Evolutionary conservation across 495 filamentous ascomycete species (phyloP).

Genomic region (Chaetomium fimeti): DNA sequence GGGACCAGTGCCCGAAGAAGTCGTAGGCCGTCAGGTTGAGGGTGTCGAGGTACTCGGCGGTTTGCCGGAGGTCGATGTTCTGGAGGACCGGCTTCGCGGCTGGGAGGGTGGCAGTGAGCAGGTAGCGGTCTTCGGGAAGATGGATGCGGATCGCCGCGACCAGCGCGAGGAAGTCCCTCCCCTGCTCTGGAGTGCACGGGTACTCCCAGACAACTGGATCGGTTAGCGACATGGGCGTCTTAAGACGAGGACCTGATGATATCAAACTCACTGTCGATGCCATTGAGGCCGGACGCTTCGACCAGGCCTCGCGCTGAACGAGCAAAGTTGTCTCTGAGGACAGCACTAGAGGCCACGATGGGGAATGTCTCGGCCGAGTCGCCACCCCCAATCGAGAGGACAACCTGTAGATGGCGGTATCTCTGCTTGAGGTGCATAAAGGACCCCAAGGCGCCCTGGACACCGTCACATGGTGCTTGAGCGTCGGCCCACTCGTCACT

Average conservation of each 20-base stretch:
- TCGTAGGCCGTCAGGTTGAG: slow-evolving; percentile 87
- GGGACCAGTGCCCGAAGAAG: slow-evolving; percentile 77
- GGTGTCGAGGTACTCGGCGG: slow-evolving; percentile 67
- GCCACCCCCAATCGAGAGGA: slow-evolving; percentile 86
- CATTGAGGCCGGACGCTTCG: slow-evolving; percentile 74
- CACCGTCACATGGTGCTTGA: slow-evolving; percentile 74
- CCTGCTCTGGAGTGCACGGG: slow-evolving; percentile 66
- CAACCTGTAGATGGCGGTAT: slow-evolving; percentile 71
- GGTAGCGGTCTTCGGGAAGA: slow-evolving; percentile 70
- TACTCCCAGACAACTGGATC: slow-evolving; percentile 86
- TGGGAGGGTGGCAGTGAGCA: slow-evolving; percentile 80
- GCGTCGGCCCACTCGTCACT: slow-evolving; percentile 85
- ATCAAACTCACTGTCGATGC: slow-evolving; percentile 69
- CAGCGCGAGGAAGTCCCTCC: slow-evolving; percentile 69
- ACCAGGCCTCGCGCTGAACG: slow-evolving; percentile 68
- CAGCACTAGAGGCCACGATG: slow-evolving; percentile 61
- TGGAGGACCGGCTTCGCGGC: slow-evolving; percentile 70
- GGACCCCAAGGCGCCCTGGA: slow-evolving; percentile 72
- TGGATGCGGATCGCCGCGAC: slow-evolving; percentile 65
- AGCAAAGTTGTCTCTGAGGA: slow-evolving; percentile 67
- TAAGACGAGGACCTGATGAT: slow-evolving; percentile 12
- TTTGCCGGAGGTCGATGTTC: slow-evolving; percentile 69
- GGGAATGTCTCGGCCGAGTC: slow-evolving; percentile 77
- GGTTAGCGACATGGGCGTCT: slow-evolving; percentile 18
- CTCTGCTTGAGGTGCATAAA: slow-evolving; percentile 71